phyloP scores from a whole-genome alignment of 768 basidiomycete genomes.

The Cystoderma amianthinum region DNA sequence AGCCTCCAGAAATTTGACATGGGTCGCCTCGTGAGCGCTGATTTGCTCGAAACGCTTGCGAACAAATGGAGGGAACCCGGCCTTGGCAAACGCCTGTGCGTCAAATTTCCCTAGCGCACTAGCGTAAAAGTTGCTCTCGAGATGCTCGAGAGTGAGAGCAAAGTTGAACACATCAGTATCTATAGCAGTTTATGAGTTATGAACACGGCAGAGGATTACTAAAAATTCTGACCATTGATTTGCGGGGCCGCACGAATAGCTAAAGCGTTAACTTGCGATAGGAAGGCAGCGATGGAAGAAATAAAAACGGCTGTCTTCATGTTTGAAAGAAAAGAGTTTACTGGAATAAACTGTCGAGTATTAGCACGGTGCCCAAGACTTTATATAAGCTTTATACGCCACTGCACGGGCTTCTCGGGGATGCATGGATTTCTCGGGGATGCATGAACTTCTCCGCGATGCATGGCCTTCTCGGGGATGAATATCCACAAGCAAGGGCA shows the following conservation, averaged over 20 bases:
- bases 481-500: too few species aligned
- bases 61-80: slow-evolving; percentile 43
- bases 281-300: neutral
- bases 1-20: slow-evolving; percentile 44
- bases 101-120: slow-evolving; percentile 37
- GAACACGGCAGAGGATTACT: neutral
- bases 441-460: too few species aligned
- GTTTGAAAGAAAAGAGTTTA: neutral
- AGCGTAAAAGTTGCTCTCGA: slow-evolving; percentile 39
- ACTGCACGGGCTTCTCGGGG: too few species aligned
- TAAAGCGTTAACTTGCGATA: neutral
- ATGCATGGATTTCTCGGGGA: too few species aligned
- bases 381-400: too few species aligned
- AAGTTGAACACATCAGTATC: slow-evolving; percentile 34
- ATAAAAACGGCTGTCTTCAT: neutral
- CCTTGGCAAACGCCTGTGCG: slow-evolving; percentile 33
- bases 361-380: too few species aligned
- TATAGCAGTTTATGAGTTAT: slow-evolving; percentile 2
- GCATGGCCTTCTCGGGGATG: too few species aligned
- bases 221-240: neutral
- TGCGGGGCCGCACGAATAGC: neutral
- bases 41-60: slow-evolving; percentile 47
- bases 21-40: slow-evolving; percentile 42
- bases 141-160: slow-evolving; percentile 40
- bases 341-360: too few species aligned